phyloP scores from a whole-genome alignment of 768 basidiomycete species.

The Russula dissimulans region DNA sequence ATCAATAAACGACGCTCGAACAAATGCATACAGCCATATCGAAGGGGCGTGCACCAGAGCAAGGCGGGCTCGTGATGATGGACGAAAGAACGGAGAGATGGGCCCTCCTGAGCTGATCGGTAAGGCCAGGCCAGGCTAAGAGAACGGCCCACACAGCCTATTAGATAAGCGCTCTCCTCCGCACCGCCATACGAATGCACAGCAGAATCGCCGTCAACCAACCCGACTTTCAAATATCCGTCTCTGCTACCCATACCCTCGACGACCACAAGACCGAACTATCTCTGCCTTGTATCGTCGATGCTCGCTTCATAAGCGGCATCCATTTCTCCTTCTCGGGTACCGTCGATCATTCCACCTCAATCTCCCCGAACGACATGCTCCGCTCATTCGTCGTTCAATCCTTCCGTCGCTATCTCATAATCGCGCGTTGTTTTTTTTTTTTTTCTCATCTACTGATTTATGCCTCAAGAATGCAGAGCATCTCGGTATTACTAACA shows the following conservation, averaged over 20 bases:
- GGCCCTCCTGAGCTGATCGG: slow-evolving; percentile 2
- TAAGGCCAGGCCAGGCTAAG: too few species aligned
- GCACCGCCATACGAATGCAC: neutral
- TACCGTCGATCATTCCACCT: slow-evolving; percentile 33
- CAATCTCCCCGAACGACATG: slow-evolving; percentile 34
- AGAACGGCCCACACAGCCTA: neutral
- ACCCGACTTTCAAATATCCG: slow-evolving; percentile 35
- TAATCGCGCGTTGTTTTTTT: slow-evolving; percentile 8
- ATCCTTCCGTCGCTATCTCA: slow-evolving; percentile 43
- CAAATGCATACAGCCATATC: slow-evolving; percentile 13
- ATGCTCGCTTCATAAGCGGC: slow-evolving; percentile 42
- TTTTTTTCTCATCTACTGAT: slow-evolving; percentile 8
- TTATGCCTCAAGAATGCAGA: slow-evolving; percentile 38
- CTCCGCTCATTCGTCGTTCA: slow-evolving; percentile 39
- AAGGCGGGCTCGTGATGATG: slow-evolving; percentile 10
- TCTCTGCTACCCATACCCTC: slow-evolving; percentile 40
- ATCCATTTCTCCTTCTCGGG: slow-evolving; percentile 49
- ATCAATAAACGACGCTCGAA: neutral
- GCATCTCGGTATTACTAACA: slow-evolving; percentile 5
- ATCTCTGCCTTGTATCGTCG: slow-evolving; percentile 30
- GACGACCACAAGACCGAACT: slow-evolving; percentile 27
- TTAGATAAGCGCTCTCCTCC: slow-evolving; percentile 13
- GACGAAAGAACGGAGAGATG: slow-evolving; percentile 2
- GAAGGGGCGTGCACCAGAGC: neutral
- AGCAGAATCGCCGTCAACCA: slow-evolving; percentile 35